Conservation (phyloP, 208 protist species). For the Jaenimonas drosophilae region DNA sequence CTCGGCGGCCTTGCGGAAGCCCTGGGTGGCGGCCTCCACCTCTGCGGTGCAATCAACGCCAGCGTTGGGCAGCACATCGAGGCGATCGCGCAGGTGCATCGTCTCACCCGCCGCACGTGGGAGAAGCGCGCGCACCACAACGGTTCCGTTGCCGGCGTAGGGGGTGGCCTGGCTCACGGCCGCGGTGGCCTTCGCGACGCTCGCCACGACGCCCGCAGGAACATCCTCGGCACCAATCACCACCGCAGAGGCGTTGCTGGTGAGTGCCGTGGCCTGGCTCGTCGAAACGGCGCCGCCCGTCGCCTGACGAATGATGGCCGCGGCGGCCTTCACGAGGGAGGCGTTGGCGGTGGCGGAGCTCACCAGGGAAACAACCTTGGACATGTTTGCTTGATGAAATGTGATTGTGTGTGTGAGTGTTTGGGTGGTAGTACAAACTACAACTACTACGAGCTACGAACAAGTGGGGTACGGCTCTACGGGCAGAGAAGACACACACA, state of each 20-base stretch:
- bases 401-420: slow-evolving; percentile 6
- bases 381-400: slow-evolving; percentile 20
- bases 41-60: slow-evolving; percentile 52
- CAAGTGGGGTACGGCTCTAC: too few species aligned
- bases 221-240: slow-evolving; percentile 41
- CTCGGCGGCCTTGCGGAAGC: slow-evolving; percentile 46
- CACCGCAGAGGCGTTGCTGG: too few species aligned
- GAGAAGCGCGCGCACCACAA: slow-evolving; percentile 62
- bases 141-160: slow-evolving; percentile 49
- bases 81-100: slow-evolving; percentile 62
- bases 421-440: too few species aligned
- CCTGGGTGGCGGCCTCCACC: slow-evolving; percentile 23
- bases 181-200: slow-evolving; percentile 9
- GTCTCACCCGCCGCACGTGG: slow-evolving; percentile 29
- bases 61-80: slow-evolving; percentile 60
- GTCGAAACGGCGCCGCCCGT: slow-evolving; percentile 43
- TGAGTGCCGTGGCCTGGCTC: slow-evolving; percentile 16
- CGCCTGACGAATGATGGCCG: slow-evolving; percentile 41
- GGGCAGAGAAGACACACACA: too few species aligned
- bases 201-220: slow-evolving; percentile 44
- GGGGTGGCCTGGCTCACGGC: slow-evolving; percentile 5
- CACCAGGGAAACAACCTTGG: slow-evolving; percentile 50
- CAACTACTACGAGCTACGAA: too few species aligned
- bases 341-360: slow-evolving; percentile 48
- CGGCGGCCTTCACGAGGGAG: slow-evolving; percentile 49